Conservation (phyloP, 1,284 basidiomycete species). For the Schizopora paradoxa region DNA sequence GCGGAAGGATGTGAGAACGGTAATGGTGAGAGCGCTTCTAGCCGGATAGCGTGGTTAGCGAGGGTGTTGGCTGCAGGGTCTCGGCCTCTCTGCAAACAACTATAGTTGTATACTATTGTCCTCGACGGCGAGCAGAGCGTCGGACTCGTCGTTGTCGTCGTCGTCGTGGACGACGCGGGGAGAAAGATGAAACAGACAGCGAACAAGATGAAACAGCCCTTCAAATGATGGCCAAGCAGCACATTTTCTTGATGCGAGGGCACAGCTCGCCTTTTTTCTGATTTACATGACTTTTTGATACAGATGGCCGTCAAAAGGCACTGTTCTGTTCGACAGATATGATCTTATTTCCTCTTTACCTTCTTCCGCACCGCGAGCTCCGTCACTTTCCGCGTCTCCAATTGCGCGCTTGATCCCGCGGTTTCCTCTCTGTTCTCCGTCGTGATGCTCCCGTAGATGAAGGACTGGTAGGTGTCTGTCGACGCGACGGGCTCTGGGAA, state of each 20-base stretch:
- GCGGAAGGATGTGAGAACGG: not conserved
- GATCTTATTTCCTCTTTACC: conserved; percentile 41
- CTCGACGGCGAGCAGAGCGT: not conserved
- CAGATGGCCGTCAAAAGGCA: no score
- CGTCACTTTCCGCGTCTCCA: conserved; percentile 36
- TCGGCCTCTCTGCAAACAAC: not conserved
- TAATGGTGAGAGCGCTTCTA: not conserved
- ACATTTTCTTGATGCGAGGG: no score
- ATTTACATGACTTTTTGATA: no score
- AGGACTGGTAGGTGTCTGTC: conserved; percentile 49
- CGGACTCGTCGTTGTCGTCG: not conserved
- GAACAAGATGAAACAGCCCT: no score
- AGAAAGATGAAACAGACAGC: not conserved
- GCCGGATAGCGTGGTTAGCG: not conserved
- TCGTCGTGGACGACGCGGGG: not conserved
- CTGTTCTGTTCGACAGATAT: no score
- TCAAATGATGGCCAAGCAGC: no score
- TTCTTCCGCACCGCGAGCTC: conserved; percentile 58
- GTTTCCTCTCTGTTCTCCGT: not conserved
- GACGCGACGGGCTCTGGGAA: conserved; percentile 59
- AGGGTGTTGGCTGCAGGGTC: not conserved
- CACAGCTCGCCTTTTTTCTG: no score
- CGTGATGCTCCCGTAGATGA: conserved; percentile 45
- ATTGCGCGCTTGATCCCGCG: conserved; percentile 18
- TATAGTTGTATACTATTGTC: not conserved